Evolutionary conservation across 2,329 filamentous ascomycete genomes (phyloP).

Genomic region (Sporothrix brasiliensis): DNA sequence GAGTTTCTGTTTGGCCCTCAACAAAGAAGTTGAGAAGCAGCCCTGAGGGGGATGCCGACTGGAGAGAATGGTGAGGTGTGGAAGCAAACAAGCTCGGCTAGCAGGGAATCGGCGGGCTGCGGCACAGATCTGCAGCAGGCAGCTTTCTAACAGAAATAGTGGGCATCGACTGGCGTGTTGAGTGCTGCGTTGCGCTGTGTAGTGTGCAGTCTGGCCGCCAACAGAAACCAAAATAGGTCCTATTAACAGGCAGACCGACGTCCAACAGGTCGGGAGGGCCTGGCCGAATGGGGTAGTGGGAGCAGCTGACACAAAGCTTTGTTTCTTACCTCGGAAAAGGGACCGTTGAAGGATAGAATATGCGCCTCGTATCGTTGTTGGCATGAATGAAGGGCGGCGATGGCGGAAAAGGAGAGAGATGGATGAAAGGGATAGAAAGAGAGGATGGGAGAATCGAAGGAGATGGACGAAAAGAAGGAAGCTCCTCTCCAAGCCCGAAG

Average conservation of each 20-base stretch:
- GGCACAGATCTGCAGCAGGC: conserved; percentile 27
- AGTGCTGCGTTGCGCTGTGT: conserved; percentile 5
- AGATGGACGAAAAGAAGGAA: background rate
- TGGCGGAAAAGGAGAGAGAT: background rate
- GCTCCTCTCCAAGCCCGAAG: background rate
- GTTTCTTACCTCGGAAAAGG: conserved; percentile 13
- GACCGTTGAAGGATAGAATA: background rate
- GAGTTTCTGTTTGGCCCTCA: background rate
- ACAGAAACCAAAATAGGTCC: conserved; percentile 1
- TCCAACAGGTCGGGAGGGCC: conserved; percentile 6
- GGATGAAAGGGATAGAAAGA: no score
- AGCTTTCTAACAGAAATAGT: conserved; percentile 13
- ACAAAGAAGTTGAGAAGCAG: background rate
- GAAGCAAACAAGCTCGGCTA: background rate
- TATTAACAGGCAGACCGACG: background rate
- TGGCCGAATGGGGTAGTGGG: background rate
- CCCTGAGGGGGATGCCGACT: background rate
- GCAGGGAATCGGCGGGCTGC: conserved; percentile 5
- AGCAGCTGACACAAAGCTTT: no score
- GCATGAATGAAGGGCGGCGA: background rate
- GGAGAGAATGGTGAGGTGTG: background rate
- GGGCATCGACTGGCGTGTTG: conserved; percentile 9
- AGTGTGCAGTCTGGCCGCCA: background rate
- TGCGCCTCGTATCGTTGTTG: background rate
- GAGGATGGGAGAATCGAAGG: background rate